Base-by-base conservation (phyloP, 2,329 filamentous ascomycete genomes). In the Xylaria hypoxylon region DNA sequence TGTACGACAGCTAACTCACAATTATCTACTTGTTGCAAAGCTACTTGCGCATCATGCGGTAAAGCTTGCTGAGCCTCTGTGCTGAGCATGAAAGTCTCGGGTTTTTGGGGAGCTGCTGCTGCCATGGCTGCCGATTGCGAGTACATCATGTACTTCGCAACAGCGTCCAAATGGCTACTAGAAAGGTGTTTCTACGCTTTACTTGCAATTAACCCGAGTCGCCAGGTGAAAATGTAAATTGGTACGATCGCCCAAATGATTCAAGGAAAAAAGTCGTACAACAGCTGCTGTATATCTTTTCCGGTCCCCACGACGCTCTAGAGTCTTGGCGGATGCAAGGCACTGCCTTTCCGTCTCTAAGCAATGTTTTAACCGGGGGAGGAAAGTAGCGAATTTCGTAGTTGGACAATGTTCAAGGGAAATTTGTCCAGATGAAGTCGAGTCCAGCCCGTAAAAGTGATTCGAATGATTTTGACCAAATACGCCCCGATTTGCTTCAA, bases 21-120 rank as follows among this genome's bases (percentile, higher is more conserved):
- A 81, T 98, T 98, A 81, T 99, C 96, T 73, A 99, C 96, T 82
- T 99, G 96, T 81, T 98, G 95, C 73, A 99, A 86, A 68, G 96
- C 96, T 78, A 98, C 94, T 84, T 98, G 93, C 75, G 94, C 94
- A 85, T 98, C 96, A 74, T 96, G 93, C 62, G 96, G 96, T 72
- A 99, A 87, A 75, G 93, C 95, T 83, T 97, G 94, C 83, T 98
- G 95, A 68, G 96, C 95, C 83, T 98, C 95, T 77, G 92, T 94
- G 79, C 95, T 97, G 80, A 99, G 87, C 91, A 99, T 95, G 79
- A 99, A 99, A 45, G 96, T 98, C 86, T 99, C 96, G 73, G 96
- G 96, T 81, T 97, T 97, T 84, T 97, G 94, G 70, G 92, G 92
- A 77, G 92, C 91, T 75, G 92, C 47, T 38, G 74, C 92, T 64